Evolutionary conservation across 305 asterid genomes (phyloP), one percentile per base, ranked within the genome.

Genomic region (Fraxinus sp.): DNA sequence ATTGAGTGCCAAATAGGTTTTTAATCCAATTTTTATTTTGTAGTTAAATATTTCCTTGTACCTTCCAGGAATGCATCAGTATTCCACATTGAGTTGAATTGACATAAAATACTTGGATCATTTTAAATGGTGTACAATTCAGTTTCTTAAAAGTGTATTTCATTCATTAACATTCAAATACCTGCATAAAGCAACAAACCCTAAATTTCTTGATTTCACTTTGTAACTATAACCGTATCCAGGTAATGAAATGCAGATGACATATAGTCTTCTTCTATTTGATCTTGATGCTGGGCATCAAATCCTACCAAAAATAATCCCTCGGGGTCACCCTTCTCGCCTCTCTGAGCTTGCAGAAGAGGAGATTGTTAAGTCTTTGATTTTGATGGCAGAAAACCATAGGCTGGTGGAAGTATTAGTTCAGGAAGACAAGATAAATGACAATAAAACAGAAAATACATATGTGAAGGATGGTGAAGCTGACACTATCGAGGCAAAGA

Each of bases 241-340:
- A 95, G 97, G 92, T 76, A 74, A 80, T 84, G 78, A 84, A 80
- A 78, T 82, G 82, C 86, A 81, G 82, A 77, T 71, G 55, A 81
- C 86, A 32, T 89, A 88, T 80, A 85, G 90, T 87, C 98, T 94
- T 79, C 90, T 88, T 83, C 86, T 83, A 52, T 94, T 94, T 88
- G 97, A 94, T 86, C 89, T 91, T 87, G 94, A 94, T 83, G 98
- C 99, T 86, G 94, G 91, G 84, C 98, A 94, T 83, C 84, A 83
- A 64, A 86, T 89, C 62, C 88, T 94, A 30, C 98, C 97, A 24
- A 90, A 91, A 84, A 52, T 92, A 81, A 88, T 91, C 82, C 84
- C 87, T 36, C 90, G 94, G 88, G 91, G 78, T 84, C 85, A 57
- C 89, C 91, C 92, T 88, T 92, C 97, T 74, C 89, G 78, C 75